Percentiles rank a stretch among this genome's conserved stretches.
Evolutionary conservation across 1,284 basidiomycete genomes (phyloP).

Genomic region (Gymnopus androsaceus): DNA sequence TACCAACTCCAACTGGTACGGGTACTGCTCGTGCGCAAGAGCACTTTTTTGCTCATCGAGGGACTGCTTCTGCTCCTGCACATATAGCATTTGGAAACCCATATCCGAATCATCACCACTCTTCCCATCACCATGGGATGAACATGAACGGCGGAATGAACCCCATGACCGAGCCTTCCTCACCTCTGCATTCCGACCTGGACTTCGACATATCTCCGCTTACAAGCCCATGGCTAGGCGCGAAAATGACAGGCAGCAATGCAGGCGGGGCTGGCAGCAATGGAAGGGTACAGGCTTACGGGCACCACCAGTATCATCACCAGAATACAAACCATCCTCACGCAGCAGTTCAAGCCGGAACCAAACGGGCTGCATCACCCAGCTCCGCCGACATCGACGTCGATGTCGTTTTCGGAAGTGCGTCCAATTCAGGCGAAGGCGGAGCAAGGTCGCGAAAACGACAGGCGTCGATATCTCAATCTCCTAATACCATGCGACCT

Average conservation of each 20-base stretch:
- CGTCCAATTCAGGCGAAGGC: background rate
- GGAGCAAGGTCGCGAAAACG: slow-evolving; percentile 9
- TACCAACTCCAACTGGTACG: slow-evolving; percentile 20
- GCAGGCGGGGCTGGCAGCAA: background rate
- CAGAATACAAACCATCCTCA: slow-evolving; percentile 23
- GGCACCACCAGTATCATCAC: slow-evolving; percentile 27
- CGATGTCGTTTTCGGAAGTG: background rate
- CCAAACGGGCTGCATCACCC: slow-evolving; percentile 44
- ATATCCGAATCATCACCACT: too few species aligned
- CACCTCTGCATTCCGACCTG: slow-evolving; percentile 38
- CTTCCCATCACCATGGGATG: background rate
- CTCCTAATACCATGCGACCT: slow-evolving; percentile 46
- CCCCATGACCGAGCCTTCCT: slow-evolving; percentile 17
- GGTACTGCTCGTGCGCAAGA: slow-evolving; percentile 22
- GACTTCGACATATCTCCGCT: slow-evolving; percentile 75
- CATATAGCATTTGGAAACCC: slow-evolving; percentile 54
- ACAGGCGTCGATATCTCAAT: slow-evolving; percentile 29
- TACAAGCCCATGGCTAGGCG: slow-evolving; percentile 75
- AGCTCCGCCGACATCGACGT: slow-evolving; percentile 34
- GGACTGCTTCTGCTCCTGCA: slow-evolving; percentile 60
- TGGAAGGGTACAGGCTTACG: slow-evolving; percentile 14
- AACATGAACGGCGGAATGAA: slow-evolving; percentile 32
- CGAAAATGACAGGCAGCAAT: slow-evolving; percentile 25
- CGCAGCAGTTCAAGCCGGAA: slow-evolving; percentile 1
- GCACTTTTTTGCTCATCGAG: slow-evolving; percentile 37